A percentile compares a stretch with the other conserved stretches of the same genome.
Evolutionary conservation across 1,139 yeast species (phyloP).

Genomic region (Casaregolazyma suthepensis): DNA sequence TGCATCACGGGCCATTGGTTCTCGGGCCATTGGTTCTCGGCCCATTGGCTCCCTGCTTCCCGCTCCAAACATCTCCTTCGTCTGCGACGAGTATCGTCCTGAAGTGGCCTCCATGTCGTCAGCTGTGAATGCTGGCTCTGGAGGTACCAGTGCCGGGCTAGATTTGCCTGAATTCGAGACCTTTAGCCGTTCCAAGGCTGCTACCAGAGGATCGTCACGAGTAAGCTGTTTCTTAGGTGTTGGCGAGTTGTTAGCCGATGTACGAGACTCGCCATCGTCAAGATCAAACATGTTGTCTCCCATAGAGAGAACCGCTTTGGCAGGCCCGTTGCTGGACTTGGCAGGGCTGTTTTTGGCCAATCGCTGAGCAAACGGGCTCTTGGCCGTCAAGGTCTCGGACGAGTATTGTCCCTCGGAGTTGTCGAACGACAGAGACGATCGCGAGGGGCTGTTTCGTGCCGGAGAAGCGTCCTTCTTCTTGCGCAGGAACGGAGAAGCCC

Average conservation of each 20-base stretch:
- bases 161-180: constrained; percentile 19
- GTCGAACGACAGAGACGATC: constrained; percentile 15
- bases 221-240: constrained; percentile 15
- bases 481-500: constrained; percentile 38
- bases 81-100: constrained; percentile 24
- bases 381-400: constrained; percentile 17
- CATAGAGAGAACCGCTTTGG: constrained; percentile 23
- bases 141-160: constrained; percentile 22
- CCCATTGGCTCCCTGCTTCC: background rate
- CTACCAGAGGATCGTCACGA: constrained; percentile 45
- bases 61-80: constrained; percentile 25
- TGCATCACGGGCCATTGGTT: background rate
- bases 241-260: constrained; percentile 11
- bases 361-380: constrained; percentile 17
- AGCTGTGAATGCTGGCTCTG: constrained; percentile 32
- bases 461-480: constrained; percentile 21
- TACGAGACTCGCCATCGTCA: constrained; percentile 22
- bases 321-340: constrained; percentile 2
- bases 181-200: constrained; percentile 59
- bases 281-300: constrained; percentile 33
- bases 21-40: background rate
- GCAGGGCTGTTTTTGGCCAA: constrained; percentile 6
- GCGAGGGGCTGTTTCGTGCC: background rate
- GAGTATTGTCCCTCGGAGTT: constrained; percentile 7
- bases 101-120: constrained; percentile 31